These are phyloP conservation scores for Colletotrichum incanum DNA, from an alignment of 2,329 filamentous ascomycete species.

Conservation along the genomic window DNA sequence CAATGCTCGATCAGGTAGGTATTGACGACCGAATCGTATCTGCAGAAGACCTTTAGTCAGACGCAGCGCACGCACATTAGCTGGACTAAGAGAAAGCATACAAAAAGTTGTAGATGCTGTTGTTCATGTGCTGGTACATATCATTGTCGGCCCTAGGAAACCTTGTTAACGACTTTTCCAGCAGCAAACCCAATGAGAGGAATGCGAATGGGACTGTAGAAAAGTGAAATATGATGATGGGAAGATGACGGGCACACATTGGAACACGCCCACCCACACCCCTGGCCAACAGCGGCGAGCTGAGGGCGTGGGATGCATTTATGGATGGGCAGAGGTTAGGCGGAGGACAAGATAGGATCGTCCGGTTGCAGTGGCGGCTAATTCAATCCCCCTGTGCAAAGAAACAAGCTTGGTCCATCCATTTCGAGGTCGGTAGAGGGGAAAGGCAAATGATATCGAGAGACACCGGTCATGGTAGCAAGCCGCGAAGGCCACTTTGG, in stretches of 20 bases:
- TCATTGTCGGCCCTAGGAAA: slow-evolving; percentile 86
- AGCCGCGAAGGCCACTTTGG: background rate
- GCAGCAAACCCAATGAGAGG: slow-evolving; percentile 24
- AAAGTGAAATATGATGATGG: slow-evolving; percentile 36
- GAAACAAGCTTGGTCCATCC: slow-evolving; percentile 8
- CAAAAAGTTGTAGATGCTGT: slow-evolving; percentile 88
- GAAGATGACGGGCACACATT: slow-evolving; percentile 18
- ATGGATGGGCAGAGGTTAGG: slow-evolving; percentile 1
- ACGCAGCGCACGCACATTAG: slow-evolving; percentile 7
- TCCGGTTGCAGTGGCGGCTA: slow-evolving; percentile 21
- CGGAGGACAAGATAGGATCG: slow-evolving; percentile 1
- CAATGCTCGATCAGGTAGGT: slow-evolving; percentile 87
- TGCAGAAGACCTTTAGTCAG: slow-evolving; percentile 49
- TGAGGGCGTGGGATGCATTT: background rate
- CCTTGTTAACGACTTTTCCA: slow-evolving; percentile 34
- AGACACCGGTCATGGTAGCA: background rate
- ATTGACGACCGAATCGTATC: slow-evolving; percentile 92
- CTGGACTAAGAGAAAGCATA: slow-evolving; percentile 52
- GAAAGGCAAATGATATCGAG: background rate
- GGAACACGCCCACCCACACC: background rate
- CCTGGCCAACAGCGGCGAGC: no score
- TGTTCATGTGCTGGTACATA: slow-evolving; percentile 96
- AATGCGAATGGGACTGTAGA: slow-evolving; percentile 1
- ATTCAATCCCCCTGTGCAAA: slow-evolving; percentile 14
- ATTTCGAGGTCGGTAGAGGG: slow-evolving; percentile 6